These are phyloP conservation scores for Adenanthera pavonina DNA, from an alignment of 306 rosid genomes.

Conservation along the genomic window DNA sequence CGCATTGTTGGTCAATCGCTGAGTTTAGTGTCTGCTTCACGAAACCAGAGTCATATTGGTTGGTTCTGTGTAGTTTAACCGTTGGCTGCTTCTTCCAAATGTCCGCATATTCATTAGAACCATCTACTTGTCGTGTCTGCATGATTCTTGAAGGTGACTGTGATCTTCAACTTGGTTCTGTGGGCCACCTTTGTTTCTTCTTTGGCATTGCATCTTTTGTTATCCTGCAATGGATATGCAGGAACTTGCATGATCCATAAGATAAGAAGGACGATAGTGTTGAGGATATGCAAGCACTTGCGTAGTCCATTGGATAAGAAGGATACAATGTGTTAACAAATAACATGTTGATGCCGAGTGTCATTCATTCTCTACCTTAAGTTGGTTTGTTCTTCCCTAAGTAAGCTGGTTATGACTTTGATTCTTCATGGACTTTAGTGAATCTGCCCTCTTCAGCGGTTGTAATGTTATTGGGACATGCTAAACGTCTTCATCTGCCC, in stretches of 20 bases:
- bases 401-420: slow-evolving; percentile 15
- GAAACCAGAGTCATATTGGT: slow-evolving; percentile 11
- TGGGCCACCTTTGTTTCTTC: slow-evolving; percentile 12
- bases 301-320: neutral
- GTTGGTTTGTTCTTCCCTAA: slow-evolving; percentile 28
- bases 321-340: neutral
- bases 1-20: slow-evolving; percentile 32
- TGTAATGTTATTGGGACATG: neutral
- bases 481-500: slow-evolving; percentile 9
- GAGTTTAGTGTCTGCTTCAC: slow-evolving; percentile 39
- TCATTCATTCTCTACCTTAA: slow-evolving; percentile 32
- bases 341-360: neutral
- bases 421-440: slow-evolving; percentile 22
- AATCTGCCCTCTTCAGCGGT: slow-evolving; percentile 11
- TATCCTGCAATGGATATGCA: slow-evolving; percentile 19
- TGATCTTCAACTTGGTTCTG: slow-evolving; percentile 35
- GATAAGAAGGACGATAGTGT: slow-evolving; percentile 16
- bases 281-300: neutral
- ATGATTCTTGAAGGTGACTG: slow-evolving; percentile 30
- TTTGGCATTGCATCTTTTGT: slow-evolving; percentile 7
- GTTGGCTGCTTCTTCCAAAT: slow-evolving; percentile 40
- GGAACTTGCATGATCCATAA: slow-evolving; percentile 2
- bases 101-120: slow-evolving; percentile 38
- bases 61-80: slow-evolving; percentile 31
- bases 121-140: slow-evolving; percentile 27